A percentile compares a stretch with the other conserved stretches of the same genome.
Evolutionary conservation across 2,329 filamentous ascomycete genomes (phyloP).

Genomic region (Cryphonectria carpinicola): DNA sequence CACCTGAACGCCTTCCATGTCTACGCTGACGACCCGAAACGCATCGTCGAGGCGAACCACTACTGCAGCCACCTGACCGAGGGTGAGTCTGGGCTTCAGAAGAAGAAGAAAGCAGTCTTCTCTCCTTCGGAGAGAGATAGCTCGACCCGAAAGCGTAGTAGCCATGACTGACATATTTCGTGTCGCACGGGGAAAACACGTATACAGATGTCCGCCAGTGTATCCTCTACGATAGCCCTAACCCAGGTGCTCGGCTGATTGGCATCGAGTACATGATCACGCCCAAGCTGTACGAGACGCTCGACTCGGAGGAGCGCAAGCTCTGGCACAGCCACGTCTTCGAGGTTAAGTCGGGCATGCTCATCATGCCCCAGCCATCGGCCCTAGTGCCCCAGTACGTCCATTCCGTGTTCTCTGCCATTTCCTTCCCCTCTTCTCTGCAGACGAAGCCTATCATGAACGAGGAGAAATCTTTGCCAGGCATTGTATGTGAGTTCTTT

Average conservation of each 20-base stretch:
- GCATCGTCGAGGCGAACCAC: constrained; percentile 78
- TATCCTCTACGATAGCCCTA: constrained; percentile 77
- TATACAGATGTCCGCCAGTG: constrained; percentile 75
- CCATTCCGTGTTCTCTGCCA: background rate
- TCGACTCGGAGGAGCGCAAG: constrained; percentile 68
- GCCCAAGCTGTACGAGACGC: constrained; percentile 65
- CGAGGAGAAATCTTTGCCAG: background rate
- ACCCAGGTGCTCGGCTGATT: constrained; percentile 71
- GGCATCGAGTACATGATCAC: constrained; percentile 90
- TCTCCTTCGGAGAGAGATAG: no score
- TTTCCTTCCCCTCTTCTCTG: background rate
- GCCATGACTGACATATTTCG: background rate
- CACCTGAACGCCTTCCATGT: constrained; percentile 87
- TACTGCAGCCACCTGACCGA: constrained; percentile 80
- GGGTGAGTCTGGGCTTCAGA: constrained; percentile 37
- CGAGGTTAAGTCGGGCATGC: constrained; percentile 78
- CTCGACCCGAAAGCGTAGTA: background rate
- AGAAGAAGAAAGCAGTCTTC: no score
- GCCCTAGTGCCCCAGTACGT: constrained; percentile 50
- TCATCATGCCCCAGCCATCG: constrained; percentile 71
- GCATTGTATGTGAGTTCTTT: background rate
- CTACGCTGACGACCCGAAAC: constrained; percentile 72
- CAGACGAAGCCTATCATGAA: background rate
- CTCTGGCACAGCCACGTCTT: constrained; percentile 80
- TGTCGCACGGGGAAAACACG: background rate